Conservation (phyloP, 225 moss, liverwort and hornwort species). For the Straminergon stramineum region DNA sequence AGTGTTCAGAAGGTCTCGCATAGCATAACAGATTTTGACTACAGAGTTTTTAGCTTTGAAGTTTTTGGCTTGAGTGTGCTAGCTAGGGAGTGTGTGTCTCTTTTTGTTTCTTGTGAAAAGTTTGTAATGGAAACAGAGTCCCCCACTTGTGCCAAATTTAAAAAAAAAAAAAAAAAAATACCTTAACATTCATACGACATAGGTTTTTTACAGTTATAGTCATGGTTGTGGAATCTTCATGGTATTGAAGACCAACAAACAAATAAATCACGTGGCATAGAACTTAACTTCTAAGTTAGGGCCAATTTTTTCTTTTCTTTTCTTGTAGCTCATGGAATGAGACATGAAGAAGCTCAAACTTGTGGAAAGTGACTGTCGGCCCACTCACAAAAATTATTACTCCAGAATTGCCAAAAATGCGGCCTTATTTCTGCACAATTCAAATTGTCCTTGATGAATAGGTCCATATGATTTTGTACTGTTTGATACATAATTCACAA, state of each 20-base stretch:
- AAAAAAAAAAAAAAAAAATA: not conserved
- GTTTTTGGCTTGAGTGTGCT: too few relatives aligned
- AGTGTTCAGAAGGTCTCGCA: not conserved
- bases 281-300: not conserved
- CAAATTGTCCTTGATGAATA: not conserved
- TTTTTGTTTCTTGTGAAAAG: not conserved
- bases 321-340: not conserved
- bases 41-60: too few relatives aligned
- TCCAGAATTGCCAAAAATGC: not conserved
- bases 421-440: not conserved
- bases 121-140: not conserved
- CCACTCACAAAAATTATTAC: not conserved
- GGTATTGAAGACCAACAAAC: not conserved
- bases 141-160: not conserved
- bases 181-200: not conserved
- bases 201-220: too few relatives aligned
- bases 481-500: not conserved
- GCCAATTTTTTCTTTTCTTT: not conserved
- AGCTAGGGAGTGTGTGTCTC: not conserved
- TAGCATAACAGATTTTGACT: not conserved
- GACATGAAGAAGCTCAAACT: not conserved
- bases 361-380: not conserved
- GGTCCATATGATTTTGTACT: not conserved
- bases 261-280: not conserved
- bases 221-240: accelerated